Percentiles rank a stretch among this genome's conserved stretches.
These are phyloP conservation scores for Botrytis squamosa DNA, from an alignment of 2,329 filamentous ascomycete species.

Conservation along the genomic window DNA sequence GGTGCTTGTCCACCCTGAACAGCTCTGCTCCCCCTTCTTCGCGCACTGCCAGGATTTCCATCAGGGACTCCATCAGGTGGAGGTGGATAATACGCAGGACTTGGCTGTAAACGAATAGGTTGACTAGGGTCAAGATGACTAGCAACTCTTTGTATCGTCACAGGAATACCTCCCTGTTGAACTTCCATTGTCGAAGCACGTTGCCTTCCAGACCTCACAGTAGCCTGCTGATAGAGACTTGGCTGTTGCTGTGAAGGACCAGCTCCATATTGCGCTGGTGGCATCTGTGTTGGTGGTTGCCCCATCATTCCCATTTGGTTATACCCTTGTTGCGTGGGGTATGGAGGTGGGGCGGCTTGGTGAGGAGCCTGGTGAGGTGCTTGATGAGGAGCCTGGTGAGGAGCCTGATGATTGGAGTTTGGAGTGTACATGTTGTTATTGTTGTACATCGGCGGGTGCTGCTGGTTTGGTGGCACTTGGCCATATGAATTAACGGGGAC, in stretches of 20 bases:
- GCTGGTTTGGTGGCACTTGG: constrained; percentile 58
- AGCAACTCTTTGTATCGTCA: constrained; percentile 88
- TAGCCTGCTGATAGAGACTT: constrained; percentile 71
- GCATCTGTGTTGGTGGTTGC: constrained; percentile 64
- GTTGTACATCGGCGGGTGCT: constrained; percentile 70
- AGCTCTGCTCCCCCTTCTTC: constrained; percentile 73
- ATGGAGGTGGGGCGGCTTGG: constrained; percentile 69
- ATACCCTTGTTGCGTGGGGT: constrained; percentile 72
- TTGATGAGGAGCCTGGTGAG: constrained; percentile 45
- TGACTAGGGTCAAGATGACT: constrained; percentile 94
- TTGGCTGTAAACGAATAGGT: constrained; percentile 90
- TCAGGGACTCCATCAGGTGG: constrained; percentile 78
- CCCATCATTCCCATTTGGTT: constrained; percentile 68
- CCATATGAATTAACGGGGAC: constrained; percentile 20
- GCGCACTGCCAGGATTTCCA: constrained; percentile 56
- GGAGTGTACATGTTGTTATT: constrained; percentile 78
- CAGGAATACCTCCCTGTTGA: constrained; percentile 87
- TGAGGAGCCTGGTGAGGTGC: constrained; percentile 47
- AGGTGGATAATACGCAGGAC: constrained; percentile 94
- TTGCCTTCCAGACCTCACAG: constrained; percentile 75
- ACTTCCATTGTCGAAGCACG: constrained; percentile 96
- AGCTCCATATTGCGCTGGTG: constrained; percentile 60
- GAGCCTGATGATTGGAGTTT: constrained; percentile 48
- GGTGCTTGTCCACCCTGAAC: constrained; percentile 56
- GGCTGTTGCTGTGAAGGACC: constrained; percentile 54